phyloP scores from a whole-genome alignment of 345 rosid species.

The Streptanthus diversifolius region DNA sequence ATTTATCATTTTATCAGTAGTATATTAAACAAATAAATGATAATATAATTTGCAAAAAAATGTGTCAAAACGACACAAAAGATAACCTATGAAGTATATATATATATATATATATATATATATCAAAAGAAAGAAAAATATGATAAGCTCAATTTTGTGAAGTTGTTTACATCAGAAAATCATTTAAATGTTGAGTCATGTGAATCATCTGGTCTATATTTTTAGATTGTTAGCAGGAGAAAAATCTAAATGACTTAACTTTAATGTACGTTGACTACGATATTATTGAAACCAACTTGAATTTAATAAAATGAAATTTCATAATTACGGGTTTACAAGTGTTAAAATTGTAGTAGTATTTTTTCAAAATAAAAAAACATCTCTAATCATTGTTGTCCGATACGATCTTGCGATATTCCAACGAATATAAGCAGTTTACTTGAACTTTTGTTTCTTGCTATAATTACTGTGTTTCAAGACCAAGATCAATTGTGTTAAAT shows the following conservation, averaged over 20 bases:
- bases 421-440: neutral
- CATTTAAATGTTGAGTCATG: neutral
- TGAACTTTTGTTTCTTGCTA: neutral
- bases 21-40: neutral
- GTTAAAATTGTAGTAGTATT: neutral
- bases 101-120: neutral
- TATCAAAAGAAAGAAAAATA: neutral
- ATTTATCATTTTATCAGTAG: neutral
- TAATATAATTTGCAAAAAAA: neutral
- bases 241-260: neutral
- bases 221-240: neutral
- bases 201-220: conserved; percentile 8
- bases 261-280: neutral
- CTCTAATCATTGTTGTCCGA: neutral
- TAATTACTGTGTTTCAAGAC: conserved; percentile 13
- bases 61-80: neutral
- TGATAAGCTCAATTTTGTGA: neutral
- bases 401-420: neutral
- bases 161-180: conserved; percentile 18
- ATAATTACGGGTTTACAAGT: neutral
- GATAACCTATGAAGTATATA: neutral
- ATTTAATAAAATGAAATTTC: neutral
- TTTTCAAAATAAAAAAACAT: neutral
- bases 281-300: neutral
- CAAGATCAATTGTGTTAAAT: neutral